These are phyloP conservation scores for Acacia concinna DNA, from an alignment of 331 rosid genomes.

Conservation along the genomic window DNA sequence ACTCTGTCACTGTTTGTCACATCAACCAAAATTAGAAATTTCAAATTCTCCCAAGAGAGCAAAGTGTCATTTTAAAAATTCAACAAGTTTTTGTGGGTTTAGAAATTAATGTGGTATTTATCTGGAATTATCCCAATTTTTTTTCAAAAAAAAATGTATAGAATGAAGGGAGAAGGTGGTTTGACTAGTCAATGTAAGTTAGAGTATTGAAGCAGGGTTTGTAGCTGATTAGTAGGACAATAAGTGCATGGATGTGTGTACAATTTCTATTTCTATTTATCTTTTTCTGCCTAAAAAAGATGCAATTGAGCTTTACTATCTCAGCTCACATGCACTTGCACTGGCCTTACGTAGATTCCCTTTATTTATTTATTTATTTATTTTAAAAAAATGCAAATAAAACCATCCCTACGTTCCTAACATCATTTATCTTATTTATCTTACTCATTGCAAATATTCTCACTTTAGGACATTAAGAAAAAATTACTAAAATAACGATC, in stretches of 20 bases:
- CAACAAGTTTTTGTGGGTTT: too few relatives aligned
- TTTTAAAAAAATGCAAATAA: background rate
- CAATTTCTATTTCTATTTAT: background rate
- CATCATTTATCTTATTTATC: background rate
- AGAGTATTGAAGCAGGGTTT: background rate
- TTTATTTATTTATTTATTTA: too few relatives aligned
- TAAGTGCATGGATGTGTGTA: background rate
- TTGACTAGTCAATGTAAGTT: slow-evolving; percentile 32
- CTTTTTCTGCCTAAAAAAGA: background rate
- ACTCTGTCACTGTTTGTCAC: too few relatives aligned
- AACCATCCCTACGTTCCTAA: background rate
- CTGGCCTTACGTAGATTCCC: background rate
- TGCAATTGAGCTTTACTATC: background rate
- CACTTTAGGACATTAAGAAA: background rate
- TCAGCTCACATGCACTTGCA: background rate
- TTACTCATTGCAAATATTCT: background rate
- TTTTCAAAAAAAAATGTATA: too few relatives aligned
- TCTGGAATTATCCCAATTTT: too few relatives aligned
- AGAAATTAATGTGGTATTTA: too few relatives aligned
- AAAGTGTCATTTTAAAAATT: too few relatives aligned
- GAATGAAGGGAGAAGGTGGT: background rate
- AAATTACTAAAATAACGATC: background rate
- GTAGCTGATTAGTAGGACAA: background rate
- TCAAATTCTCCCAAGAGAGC: too few relatives aligned
- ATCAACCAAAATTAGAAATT: too few relatives aligned